Base-by-base conservation (phyloP, 1,139 yeast genomes). In the Candida sanyaensis region DNA sequence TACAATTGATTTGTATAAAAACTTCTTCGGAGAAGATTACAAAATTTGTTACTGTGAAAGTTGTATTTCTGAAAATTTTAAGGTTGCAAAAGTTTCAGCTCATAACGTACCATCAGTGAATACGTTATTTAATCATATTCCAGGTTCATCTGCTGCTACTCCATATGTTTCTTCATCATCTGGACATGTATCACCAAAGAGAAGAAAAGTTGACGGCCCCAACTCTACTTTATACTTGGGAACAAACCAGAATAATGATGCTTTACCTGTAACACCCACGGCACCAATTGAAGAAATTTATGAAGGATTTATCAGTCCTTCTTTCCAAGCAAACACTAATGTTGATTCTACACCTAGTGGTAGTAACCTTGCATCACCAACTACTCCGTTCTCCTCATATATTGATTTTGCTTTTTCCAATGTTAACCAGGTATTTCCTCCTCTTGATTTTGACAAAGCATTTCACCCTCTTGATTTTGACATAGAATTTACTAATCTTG, bases 1-100 rank as follows among this genome's bases (percentile, higher is more conserved):
- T 4, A 61, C 66, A 8, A 50, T 56, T 8, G 34, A 29, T 13
- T 24, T 31, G 10, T 44, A 38, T 11, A 26, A 33, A 7, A 11
- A 28, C n/a, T 27, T 13, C 34, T 41, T 33, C 17, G 33, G 44
- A 10, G 44, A 41, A 34, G 27, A 27, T 17, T 41, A 41, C 17
- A 41, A 41, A 17, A 33, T 41, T 21, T 41, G 44, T 24, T 41
- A 41, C 9, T 41, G 44, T 32, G 12, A 33, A 10, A 39, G 34
- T 11, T 41, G 44, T 28, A 17, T 34, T 27, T 12, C 39, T 37
- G 8, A 27, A 28, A 37, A 27, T 13, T 27, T 3, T 11, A 12
- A n/a, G 31, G 41, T 37, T 37, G 32, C 31, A 12, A 32, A 37
- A 27, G 12, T 37, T 11, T 27, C 27, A n/a, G 32, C 27, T 41